Percentiles rank a stretch among this genome's conserved stretches.
These are phyloP conservation scores for Auricularia heimuer DNA, from an alignment of 768 basidiomycete species.

Conservation along the genomic window DNA sequence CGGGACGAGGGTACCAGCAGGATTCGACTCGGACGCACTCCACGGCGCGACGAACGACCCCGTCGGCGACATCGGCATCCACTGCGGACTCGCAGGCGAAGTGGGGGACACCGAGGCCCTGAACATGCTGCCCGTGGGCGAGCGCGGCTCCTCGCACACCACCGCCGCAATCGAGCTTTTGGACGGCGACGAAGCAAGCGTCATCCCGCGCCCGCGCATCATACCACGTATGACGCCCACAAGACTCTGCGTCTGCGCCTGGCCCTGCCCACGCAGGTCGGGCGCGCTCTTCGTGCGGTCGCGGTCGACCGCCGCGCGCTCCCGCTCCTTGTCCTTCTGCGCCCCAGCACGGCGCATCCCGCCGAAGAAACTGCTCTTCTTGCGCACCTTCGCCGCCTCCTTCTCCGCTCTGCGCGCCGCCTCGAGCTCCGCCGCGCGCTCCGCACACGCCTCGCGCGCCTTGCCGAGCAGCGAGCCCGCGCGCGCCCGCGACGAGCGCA, in stretches of 20 bases:
- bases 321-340: too few species aligned
- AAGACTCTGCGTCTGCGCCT: neutral
- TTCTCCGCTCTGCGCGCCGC: neutral
- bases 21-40: neutral
- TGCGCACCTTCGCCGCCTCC: neutral
- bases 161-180: neutral
- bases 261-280: neutral
- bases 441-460: neutral
- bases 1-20: neutral
- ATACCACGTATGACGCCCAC: neutral
- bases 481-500: neutral
- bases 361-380: neutral
- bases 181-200: neutral
- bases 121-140: neutral
- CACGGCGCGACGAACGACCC: neutral
- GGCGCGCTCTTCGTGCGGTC: neutral
- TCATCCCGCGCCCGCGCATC: neutral
- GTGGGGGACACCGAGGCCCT: neutral
- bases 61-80: neutral
- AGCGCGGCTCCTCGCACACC: neutral
- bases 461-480: neutral
- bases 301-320: neutral
- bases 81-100: neutral
- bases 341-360: neutral
- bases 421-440: neutral